phyloP scores from a whole-genome alignment of 2,329 filamentous ascomycete species.

The Fusarium longipes region DNA sequence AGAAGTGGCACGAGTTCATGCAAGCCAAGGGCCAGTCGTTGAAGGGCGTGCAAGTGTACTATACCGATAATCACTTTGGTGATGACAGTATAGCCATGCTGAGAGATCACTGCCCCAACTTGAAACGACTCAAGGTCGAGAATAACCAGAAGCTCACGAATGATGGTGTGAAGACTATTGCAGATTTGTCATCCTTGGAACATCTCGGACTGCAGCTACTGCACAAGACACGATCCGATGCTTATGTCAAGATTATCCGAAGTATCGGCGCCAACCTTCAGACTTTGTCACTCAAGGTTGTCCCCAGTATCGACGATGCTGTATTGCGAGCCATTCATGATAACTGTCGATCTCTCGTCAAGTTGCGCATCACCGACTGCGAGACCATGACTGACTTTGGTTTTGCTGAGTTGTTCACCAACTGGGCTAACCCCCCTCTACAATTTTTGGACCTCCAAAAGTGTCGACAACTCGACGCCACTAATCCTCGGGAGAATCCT shows the following conservation, averaged over 20 bases:
- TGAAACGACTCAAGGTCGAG: conserved; percentile 81
- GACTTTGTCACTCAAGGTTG: conserved; percentile 81
- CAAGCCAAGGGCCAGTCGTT: conserved; percentile 72
- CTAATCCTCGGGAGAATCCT: conserved; percentile 72
- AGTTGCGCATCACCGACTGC: conserved; percentile 85
- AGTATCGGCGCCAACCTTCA: conserved; percentile 73
- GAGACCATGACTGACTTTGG: conserved; percentile 79
- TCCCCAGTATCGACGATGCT: conserved; percentile 73
- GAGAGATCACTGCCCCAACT: conserved; percentile 70
- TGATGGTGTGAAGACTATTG: conserved; percentile 73
- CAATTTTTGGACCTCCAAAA: conserved; percentile 78
- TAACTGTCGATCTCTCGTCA: conserved; percentile 74
- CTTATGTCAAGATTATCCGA: conserved; percentile 70
- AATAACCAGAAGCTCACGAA: conserved; percentile 81
- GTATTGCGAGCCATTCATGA: conserved; percentile 78
- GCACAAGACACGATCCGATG: conserved; percentile 64
- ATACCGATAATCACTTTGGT: conserved; percentile 83
- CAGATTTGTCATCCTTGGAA: conserved; percentile 70
- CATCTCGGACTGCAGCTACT: conserved; percentile 80
- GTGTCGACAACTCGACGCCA: conserved; percentile 80
- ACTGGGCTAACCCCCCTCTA: conserved; percentile 80
- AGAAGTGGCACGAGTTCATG: conserved; percentile 79
- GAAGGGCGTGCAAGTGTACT: conserved; percentile 79
- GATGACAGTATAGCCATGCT: conserved; percentile 75
- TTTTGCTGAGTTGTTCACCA: conserved; percentile 77